Percentiles rank a stretch among this genome's conserved stretches.
Conservation (phyloP, 306 rosid genomes). For the Medicago ruthenica region DNA sequence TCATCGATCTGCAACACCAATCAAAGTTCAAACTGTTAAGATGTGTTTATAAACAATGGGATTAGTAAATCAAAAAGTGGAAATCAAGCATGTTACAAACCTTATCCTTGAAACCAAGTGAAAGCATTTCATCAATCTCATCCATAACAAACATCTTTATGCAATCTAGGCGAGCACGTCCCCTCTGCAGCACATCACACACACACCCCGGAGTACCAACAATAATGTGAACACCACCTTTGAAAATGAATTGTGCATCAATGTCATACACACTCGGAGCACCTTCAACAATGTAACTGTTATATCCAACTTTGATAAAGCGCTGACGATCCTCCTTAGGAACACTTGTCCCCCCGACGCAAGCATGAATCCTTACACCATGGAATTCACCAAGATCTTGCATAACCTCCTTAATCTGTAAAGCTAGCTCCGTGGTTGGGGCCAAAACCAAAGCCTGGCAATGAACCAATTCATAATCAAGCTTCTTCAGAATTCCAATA, state of each 20-base stretch:
- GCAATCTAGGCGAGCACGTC: background rate
- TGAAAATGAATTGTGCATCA: no score
- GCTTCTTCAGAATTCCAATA: background rate
- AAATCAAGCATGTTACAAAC: background rate
- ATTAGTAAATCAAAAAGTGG: background rate
- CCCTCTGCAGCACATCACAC: background rate
- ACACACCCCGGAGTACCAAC: background rate
- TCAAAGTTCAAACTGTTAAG: no score
- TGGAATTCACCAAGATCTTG: background rate
- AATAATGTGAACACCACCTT: background rate
- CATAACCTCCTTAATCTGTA: background rate
- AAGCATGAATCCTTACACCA: background rate
- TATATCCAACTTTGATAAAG: no score
- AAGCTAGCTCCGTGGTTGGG: background rate
- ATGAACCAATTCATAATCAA: background rate
- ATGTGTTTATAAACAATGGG: no score
- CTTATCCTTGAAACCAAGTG: background rate
- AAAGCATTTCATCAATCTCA: background rate
- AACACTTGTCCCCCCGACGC: background rate
- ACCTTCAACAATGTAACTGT: no score
- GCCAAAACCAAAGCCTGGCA: background rate
- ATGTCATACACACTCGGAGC: no score
- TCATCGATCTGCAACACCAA: background rate
- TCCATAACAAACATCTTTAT: background rate
- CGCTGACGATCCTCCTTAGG: background rate